Base-by-base conservation (phyloP, 257 asterid species). In the Solanum infundibuliforme region DNA sequence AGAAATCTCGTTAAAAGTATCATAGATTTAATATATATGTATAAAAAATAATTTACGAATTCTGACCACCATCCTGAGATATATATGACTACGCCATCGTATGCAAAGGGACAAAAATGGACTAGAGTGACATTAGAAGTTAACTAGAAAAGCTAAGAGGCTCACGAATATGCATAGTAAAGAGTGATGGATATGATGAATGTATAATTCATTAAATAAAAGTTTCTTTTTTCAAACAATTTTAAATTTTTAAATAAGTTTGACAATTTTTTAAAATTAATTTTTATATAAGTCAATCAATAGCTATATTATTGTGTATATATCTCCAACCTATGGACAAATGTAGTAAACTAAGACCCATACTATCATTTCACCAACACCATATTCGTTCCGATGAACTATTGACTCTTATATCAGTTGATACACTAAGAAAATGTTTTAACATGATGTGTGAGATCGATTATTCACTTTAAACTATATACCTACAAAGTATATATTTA, bases 111-210 rank as follows among this genome's bases (percentile, higher is more conserved):
- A 81, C 85, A 81, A 81, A 77, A 29, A 16, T 79, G 1, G 39
- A 23, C n/a, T 55, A 6, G 65, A 55, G 65, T 18, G 65, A 60
- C 29, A 60, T 9, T 60, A 60, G 29, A 60, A 60, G 6, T 9
- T 23, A 60, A 21, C 12, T 46, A 25, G 68, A 38, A 23, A 81
- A 16, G 66, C 41, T 43, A 81, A 46, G 39, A 77, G 65, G 85
- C 27, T 81, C 68, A 81, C 85, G 39, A 12, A 65, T 10, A 72
- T 41, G n/a, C 79, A 86, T 72, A 72, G 66, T 13, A 38, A 86
- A 86, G 27, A 14, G 38, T 55, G 65, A 55, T 55, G n/a, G n/a
- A 46, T 43, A 52, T 18, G 65, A 55, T 55, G 65, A 55, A 55
- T 52, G 10, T 55, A 18, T 55, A 55, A 55, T 55, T 18, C n/a